These are phyloP conservation scores for Pichia inconspicua DNA, from an alignment of 1,139 yeast genomes.

Conservation along the genomic window DNA sequence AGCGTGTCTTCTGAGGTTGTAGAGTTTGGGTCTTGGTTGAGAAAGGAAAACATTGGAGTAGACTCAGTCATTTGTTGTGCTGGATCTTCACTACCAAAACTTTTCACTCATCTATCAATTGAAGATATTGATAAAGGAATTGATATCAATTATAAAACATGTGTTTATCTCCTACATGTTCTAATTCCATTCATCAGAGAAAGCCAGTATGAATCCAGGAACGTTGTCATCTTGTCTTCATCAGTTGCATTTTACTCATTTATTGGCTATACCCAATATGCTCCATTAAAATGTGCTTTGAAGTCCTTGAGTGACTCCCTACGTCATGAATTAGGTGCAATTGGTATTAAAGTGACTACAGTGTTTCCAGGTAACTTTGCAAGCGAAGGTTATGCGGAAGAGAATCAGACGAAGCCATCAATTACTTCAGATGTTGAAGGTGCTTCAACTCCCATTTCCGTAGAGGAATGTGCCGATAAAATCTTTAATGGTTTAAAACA, in stretches of 20 bases:
- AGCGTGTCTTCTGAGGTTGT: conserved; percentile 43
- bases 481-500: conserved; percentile 48
- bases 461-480: conserved; percentile 57
- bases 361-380: conserved; percentile 85
- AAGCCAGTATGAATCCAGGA: conserved; percentile 31
- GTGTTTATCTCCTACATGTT: conserved; percentile 63
- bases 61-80: conserved; percentile 82
- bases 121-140: conserved; percentile 56
- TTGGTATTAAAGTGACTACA: conserved; percentile 51
- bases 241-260: conserved; percentile 78
- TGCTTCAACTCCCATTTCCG: conserved; percentile 61
- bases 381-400: conserved; percentile 81
- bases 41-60: conserved; percentile 32
- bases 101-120: conserved; percentile 61
- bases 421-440: conserved; percentile 85
- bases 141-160: conserved; percentile 62
- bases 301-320: conserved; percentile 65
- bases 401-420: conserved; percentile 76
- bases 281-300: conserved; percentile 81
- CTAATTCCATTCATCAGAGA: conserved; percentile 39
- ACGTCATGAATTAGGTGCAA: conserved; percentile 73
- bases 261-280: conserved; percentile 86
- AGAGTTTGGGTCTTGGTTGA: conserved; percentile 31
- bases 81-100: conserved; percentile 75
- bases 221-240: conserved; percentile 71